These are phyloP conservation scores for Pseudogymnoascus sp. DNA, from an alignment of 2,329 filamentous ascomycete genomes.

Conservation along the genomic window DNA sequence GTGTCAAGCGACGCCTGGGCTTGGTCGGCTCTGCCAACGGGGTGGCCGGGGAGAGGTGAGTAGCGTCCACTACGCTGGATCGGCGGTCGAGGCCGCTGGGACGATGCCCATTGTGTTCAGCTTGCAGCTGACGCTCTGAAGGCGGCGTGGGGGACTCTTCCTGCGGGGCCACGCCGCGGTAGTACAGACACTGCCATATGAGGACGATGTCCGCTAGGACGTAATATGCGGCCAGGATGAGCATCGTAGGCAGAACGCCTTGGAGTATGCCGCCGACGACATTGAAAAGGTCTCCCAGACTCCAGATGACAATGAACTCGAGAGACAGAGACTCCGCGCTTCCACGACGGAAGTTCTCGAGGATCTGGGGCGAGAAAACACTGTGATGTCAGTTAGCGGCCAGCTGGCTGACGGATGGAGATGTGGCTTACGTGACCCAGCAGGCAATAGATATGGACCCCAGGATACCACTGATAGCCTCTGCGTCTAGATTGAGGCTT, in stretches of 20 bases:
- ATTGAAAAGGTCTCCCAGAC: constrained; percentile 92
- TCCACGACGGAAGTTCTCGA: constrained; percentile 81
- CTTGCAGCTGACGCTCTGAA: constrained; percentile 14
- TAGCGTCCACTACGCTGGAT: constrained; percentile 52
- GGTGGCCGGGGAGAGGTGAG: constrained; percentile 73
- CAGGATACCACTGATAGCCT: constrained; percentile 87
- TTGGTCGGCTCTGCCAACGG: constrained; percentile 58
- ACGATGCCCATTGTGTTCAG: constrained; percentile 39
- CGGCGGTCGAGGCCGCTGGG: constrained; percentile 45
- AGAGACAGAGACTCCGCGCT: constrained; percentile 85
- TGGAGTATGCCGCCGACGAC: constrained; percentile 88
- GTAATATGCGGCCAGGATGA: constrained; percentile 90
- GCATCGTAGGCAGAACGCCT: constrained; percentile 89
- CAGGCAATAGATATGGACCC: constrained; percentile 96
- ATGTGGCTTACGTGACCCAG: constrained; percentile 64
- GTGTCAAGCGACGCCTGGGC: constrained; percentile 39
- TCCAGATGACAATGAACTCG: constrained; percentile 88
- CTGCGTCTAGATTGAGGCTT: constrained; percentile 67
- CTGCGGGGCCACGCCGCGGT: constrained; percentile 70
- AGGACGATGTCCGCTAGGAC: constrained; percentile 87
- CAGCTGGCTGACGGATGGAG: background rate
- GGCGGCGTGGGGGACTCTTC: constrained; percentile 38
- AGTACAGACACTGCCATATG: constrained; percentile 88
- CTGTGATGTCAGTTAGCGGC: background rate
- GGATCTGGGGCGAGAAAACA: constrained; percentile 94